These are phyloP conservation scores for Sarcomyxa edulis DNA, from an alignment of 768 basidiomycete species.

Conservation along the genomic window DNA sequence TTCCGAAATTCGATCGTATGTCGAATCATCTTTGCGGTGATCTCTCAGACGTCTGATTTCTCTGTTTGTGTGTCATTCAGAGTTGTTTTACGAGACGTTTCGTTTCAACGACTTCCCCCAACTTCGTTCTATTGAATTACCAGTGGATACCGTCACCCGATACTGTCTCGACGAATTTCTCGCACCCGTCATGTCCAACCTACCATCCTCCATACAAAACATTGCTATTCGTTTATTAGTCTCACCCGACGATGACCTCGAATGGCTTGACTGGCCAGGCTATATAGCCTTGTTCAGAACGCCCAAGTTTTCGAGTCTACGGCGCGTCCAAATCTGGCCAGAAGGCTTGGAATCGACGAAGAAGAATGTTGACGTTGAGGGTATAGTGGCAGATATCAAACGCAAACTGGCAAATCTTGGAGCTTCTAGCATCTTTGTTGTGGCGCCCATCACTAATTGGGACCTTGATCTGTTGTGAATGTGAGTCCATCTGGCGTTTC, in stretches of 20 bases:
- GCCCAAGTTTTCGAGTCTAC: background rate
- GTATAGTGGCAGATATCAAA: no score
- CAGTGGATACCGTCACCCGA: background rate
- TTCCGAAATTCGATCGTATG: background rate
- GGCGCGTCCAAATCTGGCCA: constrained; percentile 1
- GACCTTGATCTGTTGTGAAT: no score
- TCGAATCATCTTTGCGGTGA: background rate
- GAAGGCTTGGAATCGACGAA: no score
- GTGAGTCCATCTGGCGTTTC: no score
- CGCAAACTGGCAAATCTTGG: no score
- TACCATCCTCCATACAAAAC: background rate
- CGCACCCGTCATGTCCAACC: background rate
- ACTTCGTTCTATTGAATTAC: background rate
- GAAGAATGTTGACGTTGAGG: no score
- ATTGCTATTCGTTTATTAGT: constrained; percentile 1
- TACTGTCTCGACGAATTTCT: constrained; percentile 1
- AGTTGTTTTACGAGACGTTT: background rate
- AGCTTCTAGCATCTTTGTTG: no score
- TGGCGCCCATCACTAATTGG: no score
- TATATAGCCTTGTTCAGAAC: background rate
- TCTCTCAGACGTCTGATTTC: background rate
- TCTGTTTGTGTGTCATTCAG: background rate
- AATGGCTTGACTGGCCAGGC: background rate
- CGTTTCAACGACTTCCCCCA: background rate
- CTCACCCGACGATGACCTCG: background rate